phyloP scores from a whole-genome alignment of 768 basidiomycete genomes.

The Lactarius indigo region DNA sequence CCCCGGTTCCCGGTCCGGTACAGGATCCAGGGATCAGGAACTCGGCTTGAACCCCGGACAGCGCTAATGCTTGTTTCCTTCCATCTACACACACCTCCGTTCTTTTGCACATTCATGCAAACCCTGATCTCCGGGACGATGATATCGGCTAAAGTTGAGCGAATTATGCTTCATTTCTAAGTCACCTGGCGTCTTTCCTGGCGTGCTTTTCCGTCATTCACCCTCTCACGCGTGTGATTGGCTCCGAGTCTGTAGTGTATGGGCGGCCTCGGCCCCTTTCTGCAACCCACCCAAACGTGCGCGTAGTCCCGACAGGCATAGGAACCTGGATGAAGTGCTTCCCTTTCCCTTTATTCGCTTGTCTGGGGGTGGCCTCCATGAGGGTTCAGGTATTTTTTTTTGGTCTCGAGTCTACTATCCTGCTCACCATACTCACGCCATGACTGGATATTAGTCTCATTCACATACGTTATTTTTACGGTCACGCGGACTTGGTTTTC shows the following conservation, averaged over 20 bases:
- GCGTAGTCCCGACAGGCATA: background rate
- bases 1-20: constrained; percentile 5
- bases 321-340: background rate
- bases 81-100: background rate
- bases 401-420: background rate
- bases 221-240: background rate
- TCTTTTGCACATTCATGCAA: background rate
- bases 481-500: background rate
- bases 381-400: background rate
- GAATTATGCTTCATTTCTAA: background rate
- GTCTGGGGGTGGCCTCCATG: background rate
- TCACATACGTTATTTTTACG: background rate
- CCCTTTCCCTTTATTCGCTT: background rate
- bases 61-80: background rate
- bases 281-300: background rate
- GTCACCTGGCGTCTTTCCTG: background rate
- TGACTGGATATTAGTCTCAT: background rate
- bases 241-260: background rate
- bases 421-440: background rate
- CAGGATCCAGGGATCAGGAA: background rate
- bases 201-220: background rate
- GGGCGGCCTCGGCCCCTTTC: background rate
- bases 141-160: background rate
- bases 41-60: background rate
- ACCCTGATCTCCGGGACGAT: background rate